Conservation (phyloP, 2,329 filamentous ascomycete genomes). For the Aspergillus brasiliensis region DNA sequence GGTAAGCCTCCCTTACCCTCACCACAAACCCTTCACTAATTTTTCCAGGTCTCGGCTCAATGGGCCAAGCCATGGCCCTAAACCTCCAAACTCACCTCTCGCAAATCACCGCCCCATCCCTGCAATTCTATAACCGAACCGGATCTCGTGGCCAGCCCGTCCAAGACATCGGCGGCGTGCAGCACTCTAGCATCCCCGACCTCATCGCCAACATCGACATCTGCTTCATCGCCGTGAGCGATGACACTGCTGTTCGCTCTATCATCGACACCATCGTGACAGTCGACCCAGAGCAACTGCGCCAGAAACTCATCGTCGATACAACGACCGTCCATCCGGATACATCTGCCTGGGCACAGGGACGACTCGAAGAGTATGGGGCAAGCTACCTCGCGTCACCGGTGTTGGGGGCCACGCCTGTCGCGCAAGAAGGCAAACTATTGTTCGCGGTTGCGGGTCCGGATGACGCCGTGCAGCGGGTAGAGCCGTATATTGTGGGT, state of each 20-base stretch:
- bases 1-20: neutral
- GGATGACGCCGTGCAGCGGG: neutral
- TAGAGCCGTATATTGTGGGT: conserved; percentile 7
- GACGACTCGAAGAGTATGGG: neutral
- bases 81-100: neutral
- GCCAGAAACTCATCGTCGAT: neutral
- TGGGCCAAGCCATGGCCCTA: neutral
- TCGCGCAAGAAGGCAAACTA: neutral
- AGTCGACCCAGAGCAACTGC: neutral
- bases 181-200: neutral
- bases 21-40: neutral
- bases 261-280: neutral
- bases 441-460: neutral
- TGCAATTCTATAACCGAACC: neutral
- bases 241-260: neutral
- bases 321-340: neutral
- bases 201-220: neutral
- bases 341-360: neutral
- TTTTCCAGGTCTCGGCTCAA: neutral
- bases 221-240: neutral
- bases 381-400: neutral
- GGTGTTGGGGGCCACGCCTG: neutral
- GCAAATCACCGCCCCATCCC: neutral
- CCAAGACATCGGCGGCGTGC: neutral
- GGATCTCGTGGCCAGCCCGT: neutral